A percentile compares a stretch with the other conserved stretches of the same genome.
phyloP scores from a whole-genome alignment of 768 basidiomycete species.

The Russula abietina region DNA sequence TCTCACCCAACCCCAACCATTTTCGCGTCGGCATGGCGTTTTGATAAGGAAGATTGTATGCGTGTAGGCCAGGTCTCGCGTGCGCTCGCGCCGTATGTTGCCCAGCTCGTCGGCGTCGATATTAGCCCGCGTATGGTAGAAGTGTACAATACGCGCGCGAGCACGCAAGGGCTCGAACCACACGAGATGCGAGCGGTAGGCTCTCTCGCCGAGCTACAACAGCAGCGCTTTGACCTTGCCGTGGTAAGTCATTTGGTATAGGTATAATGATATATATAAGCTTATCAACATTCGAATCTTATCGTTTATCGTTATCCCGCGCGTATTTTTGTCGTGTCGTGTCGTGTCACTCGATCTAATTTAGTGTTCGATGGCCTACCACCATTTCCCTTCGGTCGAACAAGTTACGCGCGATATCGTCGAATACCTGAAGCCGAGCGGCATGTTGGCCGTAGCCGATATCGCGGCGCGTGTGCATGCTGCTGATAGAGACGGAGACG shows the following conservation, averaged over 20 bases:
- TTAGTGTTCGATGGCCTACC: slow-evolving; percentile 60
- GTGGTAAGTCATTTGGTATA: slow-evolving; percentile 43
- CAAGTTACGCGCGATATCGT: slow-evolving; percentile 48
- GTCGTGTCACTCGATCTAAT: too few species aligned
- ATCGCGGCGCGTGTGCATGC: slow-evolving; percentile 18
- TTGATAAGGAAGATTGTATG: too few species aligned
- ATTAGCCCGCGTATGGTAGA: slow-evolving; percentile 69
- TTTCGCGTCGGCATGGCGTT: neutral
- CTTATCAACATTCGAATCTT: too few species aligned
- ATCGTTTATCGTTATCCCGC: neutral
- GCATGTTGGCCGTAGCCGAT: slow-evolving; percentile 55
- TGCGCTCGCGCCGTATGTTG: slow-evolving; percentile 53
- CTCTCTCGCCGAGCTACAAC: slow-evolving; percentile 45
- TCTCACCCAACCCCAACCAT: neutral
- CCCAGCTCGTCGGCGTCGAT: slow-evolving; percentile 65
- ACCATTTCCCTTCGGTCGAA: slow-evolving; percentile 50
- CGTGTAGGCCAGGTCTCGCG: slow-evolving; percentile 61
- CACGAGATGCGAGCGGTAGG: slow-evolving; percentile 66
- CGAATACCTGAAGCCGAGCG: slow-evolving; percentile 55
- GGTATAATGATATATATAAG: too few species aligned
- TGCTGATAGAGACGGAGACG: too few species aligned
- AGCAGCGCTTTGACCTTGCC: slow-evolving; percentile 60
- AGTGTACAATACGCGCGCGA: slow-evolving; percentile 51
- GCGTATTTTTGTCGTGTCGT: neutral
- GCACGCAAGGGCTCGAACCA: slow-evolving; percentile 53